Evolutionary conservation across 2,329 filamentous ascomycete species (phyloP).

Genomic region (Tolypocladium endophyticum): DNA sequence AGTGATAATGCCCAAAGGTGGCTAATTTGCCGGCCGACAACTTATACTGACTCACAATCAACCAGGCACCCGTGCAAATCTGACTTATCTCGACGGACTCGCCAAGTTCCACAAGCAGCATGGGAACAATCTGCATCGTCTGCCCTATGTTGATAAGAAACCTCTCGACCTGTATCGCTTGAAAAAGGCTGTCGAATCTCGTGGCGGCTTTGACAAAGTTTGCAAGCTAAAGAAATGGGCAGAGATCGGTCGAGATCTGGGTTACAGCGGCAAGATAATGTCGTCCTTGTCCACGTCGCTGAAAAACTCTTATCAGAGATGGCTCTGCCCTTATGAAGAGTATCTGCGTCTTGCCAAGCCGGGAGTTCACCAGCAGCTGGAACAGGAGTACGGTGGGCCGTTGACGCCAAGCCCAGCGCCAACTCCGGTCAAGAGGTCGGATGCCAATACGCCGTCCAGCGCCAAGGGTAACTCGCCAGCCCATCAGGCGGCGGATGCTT

Average conservation of each 20-base stretch:
- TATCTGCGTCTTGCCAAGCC: conserved; percentile 86
- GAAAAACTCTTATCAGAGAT: conserved; percentile 96
- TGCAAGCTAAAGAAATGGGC: conserved; percentile 99
- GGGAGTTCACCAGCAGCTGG: conserved; percentile 90
- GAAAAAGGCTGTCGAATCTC: conserved; percentile 91
- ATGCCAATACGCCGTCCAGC: conserved; percentile 47
- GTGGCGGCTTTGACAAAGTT: conserved; percentile 91
- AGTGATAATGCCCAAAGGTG: conserved; percentile 19
- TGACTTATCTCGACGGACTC: conserved; percentile 91
- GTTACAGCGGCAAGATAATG: conserved; percentile 99
- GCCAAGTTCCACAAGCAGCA: conserved; percentile 96
- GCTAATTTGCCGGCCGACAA: background rate
- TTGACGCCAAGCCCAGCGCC: conserved; percentile 65
- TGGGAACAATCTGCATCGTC: conserved; percentile 83
- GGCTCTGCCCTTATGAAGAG: conserved; percentile 94
- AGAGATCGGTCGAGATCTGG: conserved; percentile 90
- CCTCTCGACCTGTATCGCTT: conserved; percentile 90
- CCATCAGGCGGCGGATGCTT: conserved; percentile 39
- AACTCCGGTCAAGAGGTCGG: conserved; percentile 60
- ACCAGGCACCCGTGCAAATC: conserved; percentile 80
- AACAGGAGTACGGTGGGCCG: conserved; percentile 85
- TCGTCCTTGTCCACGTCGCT: conserved; percentile 93
- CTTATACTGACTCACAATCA: background rate
- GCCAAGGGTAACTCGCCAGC: conserved; percentile 58
- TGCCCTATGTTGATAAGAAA: conserved; percentile 95